These are phyloP conservation scores for Xylaria grammica DNA, from an alignment of 495 filamentous ascomycete species.

Conservation along the genomic window DNA sequence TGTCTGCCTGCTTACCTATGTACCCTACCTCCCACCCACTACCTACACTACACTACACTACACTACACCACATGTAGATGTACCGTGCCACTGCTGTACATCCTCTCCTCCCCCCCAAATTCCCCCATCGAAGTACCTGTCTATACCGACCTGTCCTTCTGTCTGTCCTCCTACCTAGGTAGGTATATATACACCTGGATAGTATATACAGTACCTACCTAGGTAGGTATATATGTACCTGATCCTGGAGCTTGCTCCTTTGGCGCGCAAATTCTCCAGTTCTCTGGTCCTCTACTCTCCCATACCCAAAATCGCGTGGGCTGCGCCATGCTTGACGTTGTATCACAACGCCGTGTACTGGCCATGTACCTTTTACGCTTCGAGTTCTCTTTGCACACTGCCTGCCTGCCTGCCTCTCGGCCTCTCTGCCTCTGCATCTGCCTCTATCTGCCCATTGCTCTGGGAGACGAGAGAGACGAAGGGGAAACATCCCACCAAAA, in stretches of 20 bases:
- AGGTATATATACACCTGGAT: too few relatives aligned
- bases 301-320: constrained; percentile 23
- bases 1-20: constrained; percentile 22
- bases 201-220: too few relatives aligned
- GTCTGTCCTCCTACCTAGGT: too few relatives aligned
- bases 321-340: constrained; percentile 25
- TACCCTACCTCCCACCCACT: background rate
- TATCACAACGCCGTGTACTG: constrained; percentile 24
- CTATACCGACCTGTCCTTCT: too few relatives aligned
- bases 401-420: background rate
- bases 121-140: too few relatives aligned
- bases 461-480: constrained; percentile 9
- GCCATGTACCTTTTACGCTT: constrained; percentile 17
- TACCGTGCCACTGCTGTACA: constrained; percentile 15
- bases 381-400: background rate
- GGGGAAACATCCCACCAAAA: constrained; percentile 13
- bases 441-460: constrained; percentile 12
- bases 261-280: constrained; percentile 16
- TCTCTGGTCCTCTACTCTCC: constrained; percentile 18
- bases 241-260: background rate
- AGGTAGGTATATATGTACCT: constrained; percentile 14
- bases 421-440: background rate
- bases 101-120: too few relatives aligned
- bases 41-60: constrained; percentile 2
- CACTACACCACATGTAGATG: constrained; percentile 12